Evolutionary conservation across 148 eudicot species (phyloP), one percentile per base, ranked within the genome.

Genomic region (Camellia lanceoleosa): DNA sequence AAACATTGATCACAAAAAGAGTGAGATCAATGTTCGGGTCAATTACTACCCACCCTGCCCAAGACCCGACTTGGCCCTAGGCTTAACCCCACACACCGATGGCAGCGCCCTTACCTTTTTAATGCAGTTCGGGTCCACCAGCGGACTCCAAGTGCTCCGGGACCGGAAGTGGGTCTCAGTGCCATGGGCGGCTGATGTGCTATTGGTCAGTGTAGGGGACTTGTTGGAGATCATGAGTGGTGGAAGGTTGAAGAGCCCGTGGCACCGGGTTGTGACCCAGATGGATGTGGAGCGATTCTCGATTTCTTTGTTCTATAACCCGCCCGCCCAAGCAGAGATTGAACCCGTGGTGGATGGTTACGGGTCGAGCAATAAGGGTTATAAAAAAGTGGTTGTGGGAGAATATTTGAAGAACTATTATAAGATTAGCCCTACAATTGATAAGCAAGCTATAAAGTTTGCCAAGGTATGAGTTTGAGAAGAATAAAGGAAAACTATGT

Each of bases 171-270:
- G 87, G 84, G 5, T 68, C 23, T 12, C 79, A 0, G 76, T 81
- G 46, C 14, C 60, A 2, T 81, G 81, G 84, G 76, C 81, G 0
- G 12, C 15, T 7, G 68, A 81, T 30, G 16, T 16, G 14, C 74
- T 84, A 73, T 76, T 81, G 0, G 84, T 84, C 15, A 69, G 71
- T 49, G 14, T 78, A 10, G 84, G 87, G 4, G 87, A 84, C 55
- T 78, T 81, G 42, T n/a, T 84, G 55, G 87, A 84, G 62, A 84
- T 81, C 7, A 84, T 84, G 86, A 84, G 84, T 79, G 74, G 78
- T 42, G 86, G 84, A 1, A 60, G 30, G 71, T 4, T 84, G 11
- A 77, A 41, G 64, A 84, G 86, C 81, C 56, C 83, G 3, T 77
- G 83, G 86, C 84, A 81, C 55, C 78, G 79, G 9, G 86, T 62